phyloP scores from a whole-genome alignment of 177 flowering plant species.

The Telopea speciosissima region DNA sequence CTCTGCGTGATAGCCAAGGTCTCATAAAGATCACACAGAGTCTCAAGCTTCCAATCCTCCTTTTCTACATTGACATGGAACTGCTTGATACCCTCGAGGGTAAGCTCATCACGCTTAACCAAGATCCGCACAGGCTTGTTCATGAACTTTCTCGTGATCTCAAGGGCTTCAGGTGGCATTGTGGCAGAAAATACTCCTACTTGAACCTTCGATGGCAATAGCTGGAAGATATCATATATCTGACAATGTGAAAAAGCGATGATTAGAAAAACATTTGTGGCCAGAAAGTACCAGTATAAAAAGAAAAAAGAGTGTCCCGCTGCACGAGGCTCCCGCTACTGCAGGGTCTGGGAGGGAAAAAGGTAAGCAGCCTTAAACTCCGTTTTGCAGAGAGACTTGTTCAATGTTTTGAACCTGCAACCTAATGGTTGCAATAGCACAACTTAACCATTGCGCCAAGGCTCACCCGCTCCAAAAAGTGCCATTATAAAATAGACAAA shows the following conservation, averaged over 20 bases:
- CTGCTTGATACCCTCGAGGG: slow-evolving; percentile 81
- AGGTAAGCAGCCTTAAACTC: too few relatives aligned
- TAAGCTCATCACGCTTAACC: slow-evolving; percentile 79
- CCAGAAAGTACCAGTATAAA: too few relatives aligned
- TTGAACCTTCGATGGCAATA: slow-evolving; percentile 61
- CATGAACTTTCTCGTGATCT: slow-evolving; percentile 75
- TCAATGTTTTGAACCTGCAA: too few relatives aligned
- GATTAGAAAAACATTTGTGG: too few relatives aligned
- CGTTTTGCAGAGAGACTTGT: too few relatives aligned
- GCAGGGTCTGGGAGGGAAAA: too few relatives aligned
- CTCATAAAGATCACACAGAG: slow-evolving; percentile 68
- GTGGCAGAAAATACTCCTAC: slow-evolving; percentile 84
- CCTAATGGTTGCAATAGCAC: too few relatives aligned
- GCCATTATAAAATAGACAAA: too few relatives aligned
- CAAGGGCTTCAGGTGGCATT: slow-evolving; percentile 86
- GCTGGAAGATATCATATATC: slow-evolving; percentile 81
- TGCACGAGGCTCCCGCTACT: too few relatives aligned
- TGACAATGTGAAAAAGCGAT: slow-evolving; percentile 19
- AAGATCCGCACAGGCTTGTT: slow-evolving; percentile 74
- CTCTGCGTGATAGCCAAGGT: slow-evolving; percentile 74
- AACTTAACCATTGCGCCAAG: too few relatives aligned
- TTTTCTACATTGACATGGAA: slow-evolving; percentile 59
- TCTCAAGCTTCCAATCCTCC: slow-evolving; percentile 37
- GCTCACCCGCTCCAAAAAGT: too few relatives aligned
- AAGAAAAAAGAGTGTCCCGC: too few relatives aligned